Base-by-base conservation (phyloP, 1,284 basidiomycete genomes). In the Ustilago sp. region DNA sequence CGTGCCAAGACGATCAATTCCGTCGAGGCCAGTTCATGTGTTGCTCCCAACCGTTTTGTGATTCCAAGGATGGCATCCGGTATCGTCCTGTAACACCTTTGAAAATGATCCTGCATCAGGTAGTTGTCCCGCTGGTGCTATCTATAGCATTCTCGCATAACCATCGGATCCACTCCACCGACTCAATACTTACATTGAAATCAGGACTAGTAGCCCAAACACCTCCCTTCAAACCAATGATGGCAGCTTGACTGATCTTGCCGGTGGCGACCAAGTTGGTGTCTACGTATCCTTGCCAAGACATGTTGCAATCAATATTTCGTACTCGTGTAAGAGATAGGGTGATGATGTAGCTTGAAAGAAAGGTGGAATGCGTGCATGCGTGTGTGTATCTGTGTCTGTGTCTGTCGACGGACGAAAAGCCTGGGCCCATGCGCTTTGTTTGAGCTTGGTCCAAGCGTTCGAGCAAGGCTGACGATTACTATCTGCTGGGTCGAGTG, bases 151-250 rank as follows among this genome's bases (percentile, higher is more conserved):
- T 8, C 50, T 8, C 34, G 12, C 5, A 12, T 17, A 12, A 3
- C 15, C 11, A 15, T 12, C 39, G 11, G 6, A 17, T 17, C 19
- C 11, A 19, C n/a, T 19, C 1, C 6, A 4, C 9, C 11, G n/a
- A 7, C n/a, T 45, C n/a, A 4, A n/a, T 23, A 83, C 81, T 58
- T 86, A 96, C 94, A 36, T 86, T 89, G 87, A 92, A 95, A n/a
- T 91, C 92, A 9, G 89, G 13, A 15, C 91, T 91, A 7, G 89
- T 82, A 23, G 94, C 95, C 95, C 95, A 98, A 32, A 95, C 89
- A 70, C 95, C 94, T 57, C 94, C 94, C 81, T 91, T 88, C 76
- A 89, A 90, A 47, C 94, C 95, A 60, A 98, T 77, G 87, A 98
- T 97, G 50, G 94, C 94, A 47, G 93, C 94, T 82, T 90, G 89